phyloP scores from a whole-genome alignment of 108 stramenopile genomes.

The Licmophora abbreviata region DNA sequence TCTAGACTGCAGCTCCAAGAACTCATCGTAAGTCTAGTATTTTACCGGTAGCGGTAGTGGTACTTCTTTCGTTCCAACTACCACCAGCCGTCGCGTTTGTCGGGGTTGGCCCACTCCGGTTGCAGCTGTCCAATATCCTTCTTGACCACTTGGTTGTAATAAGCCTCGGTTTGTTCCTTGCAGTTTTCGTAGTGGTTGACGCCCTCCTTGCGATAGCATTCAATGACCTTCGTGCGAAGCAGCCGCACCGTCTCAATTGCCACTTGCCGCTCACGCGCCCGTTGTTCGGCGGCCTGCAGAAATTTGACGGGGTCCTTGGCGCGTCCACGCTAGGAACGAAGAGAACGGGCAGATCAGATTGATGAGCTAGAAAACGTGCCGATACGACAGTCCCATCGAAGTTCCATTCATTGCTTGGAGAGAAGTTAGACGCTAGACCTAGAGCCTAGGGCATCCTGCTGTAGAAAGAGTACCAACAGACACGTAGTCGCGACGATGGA shows the following conservation, averaged over 20 bases:
- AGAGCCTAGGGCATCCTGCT: neutral
- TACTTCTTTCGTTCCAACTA: no score
- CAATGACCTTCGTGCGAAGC: conserved; percentile 73
- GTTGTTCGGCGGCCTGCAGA: conserved; percentile 76
- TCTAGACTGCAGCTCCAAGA: neutral
- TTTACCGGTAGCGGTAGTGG: neutral
- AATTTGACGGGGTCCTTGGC: conserved; percentile 78
- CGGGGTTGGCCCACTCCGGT: conserved; percentile 60
- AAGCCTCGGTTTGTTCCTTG: conserved; percentile 52
- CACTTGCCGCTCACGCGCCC: conserved; percentile 83
- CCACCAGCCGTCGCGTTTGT: conserved; percentile 56
- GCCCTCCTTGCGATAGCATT: conserved; percentile 80
- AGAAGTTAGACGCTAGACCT: neutral
- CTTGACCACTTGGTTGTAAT: conserved; percentile 57
- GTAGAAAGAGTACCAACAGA: neutral
- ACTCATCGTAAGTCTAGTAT: neutral
- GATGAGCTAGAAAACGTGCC: neutral
- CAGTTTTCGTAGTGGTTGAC: conserved; percentile 88
- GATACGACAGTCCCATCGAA: neutral
- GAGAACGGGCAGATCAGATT: neutral
- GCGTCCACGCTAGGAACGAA: conserved; percentile 34
- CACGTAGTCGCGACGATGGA: neutral
- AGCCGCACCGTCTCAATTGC: conserved; percentile 80
- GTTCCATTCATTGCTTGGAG: neutral
- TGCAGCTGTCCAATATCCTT: conserved; percentile 78